Conservation (phyloP, 2,329 filamentous ascomycete species). For the Nigrograna mackinnonii region DNA sequence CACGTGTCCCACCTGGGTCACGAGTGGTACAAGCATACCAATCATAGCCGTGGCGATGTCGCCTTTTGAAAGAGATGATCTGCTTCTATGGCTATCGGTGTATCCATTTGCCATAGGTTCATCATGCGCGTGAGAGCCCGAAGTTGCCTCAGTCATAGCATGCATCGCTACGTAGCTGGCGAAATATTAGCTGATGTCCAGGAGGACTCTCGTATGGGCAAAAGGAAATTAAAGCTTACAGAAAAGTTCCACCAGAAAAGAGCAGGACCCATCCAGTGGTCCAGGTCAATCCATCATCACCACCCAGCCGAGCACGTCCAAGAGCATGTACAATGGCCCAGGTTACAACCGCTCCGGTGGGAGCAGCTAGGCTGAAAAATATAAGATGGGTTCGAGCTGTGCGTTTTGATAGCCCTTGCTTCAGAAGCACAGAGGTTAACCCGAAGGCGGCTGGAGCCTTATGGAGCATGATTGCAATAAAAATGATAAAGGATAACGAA, state of each 20-base stretch:
- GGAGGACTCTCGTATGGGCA: too few species aligned
- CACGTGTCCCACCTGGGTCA: conserved; percentile 79
- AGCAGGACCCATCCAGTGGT: conserved; percentile 90
- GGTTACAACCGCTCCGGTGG: conserved; percentile 80
- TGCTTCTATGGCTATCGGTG: conserved; percentile 53
- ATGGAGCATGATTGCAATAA: conserved; percentile 95
- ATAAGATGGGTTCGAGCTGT: conserved; percentile 82
- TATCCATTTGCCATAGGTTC: conserved; percentile 51
- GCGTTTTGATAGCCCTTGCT: conserved; percentile 87
- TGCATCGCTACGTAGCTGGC: conserved; percentile 95
- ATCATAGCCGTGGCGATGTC: conserved; percentile 67
- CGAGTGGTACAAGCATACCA: conserved; percentile 77
- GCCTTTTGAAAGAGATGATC: conserved; percentile 52
- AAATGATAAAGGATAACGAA: conserved; percentile 82
- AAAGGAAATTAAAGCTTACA: conserved; percentile 65
- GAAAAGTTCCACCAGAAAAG: conserved; percentile 95
- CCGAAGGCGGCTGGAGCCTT: conserved; percentile 97
- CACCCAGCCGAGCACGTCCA: conserved; percentile 62
- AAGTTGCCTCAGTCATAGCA: conserved; percentile 82
- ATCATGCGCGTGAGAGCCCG: conserved; percentile 26
- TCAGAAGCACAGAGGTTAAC: conserved; percentile 84
- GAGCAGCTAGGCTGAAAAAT: conserved; percentile 89
- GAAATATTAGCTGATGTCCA: too few species aligned
- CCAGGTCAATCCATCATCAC: conserved; percentile 71
- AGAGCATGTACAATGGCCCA: conserved; percentile 78